Evolutionary conservation across 31 red algal genomes (phyloP).

Genomic region (Pterothamnion heteromorphum): DNA sequence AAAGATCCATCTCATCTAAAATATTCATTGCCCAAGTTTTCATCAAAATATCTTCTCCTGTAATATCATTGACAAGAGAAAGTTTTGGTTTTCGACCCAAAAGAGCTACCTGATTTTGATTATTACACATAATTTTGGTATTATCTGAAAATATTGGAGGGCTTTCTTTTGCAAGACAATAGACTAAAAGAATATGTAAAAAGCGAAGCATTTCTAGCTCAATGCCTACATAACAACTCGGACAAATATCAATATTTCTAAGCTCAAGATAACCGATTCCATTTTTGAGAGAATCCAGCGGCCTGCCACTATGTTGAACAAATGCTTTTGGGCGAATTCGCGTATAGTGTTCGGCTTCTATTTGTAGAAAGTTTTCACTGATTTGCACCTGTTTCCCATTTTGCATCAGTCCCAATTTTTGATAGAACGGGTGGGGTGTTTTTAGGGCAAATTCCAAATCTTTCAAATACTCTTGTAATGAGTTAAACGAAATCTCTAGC

Average conservation of each 20-base stretch:
- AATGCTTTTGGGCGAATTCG: background rate
- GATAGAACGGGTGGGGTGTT: background rate
- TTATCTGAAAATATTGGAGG: background rate
- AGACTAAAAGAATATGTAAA: background rate
- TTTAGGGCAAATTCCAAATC: background rate
- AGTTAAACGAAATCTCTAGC: background rate
- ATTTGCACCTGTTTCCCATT: background rate
- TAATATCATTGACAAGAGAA: background rate
- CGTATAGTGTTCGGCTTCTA: background rate
- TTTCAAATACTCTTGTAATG: background rate
- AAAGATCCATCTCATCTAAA: background rate
- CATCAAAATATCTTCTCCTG: background rate
- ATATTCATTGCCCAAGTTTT: background rate
- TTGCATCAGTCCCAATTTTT: background rate
- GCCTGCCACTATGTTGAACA: background rate
- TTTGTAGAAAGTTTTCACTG: constrained; percentile 9
- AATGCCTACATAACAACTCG: background rate
- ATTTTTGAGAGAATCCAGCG: background rate
- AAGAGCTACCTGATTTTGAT: background rate
- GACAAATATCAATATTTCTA: background rate
- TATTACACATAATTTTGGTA: background rate
- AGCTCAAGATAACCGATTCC: background rate
- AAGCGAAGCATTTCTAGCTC: background rate
- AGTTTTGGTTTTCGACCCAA: background rate
- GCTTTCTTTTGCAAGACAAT: background rate